A percentile compares a stretch with the other conserved stretches of the same genome.
phyloP scores from a whole-genome alignment of 2,329 filamentous ascomycete genomes.

The Rhinocladiella similis region DNA sequence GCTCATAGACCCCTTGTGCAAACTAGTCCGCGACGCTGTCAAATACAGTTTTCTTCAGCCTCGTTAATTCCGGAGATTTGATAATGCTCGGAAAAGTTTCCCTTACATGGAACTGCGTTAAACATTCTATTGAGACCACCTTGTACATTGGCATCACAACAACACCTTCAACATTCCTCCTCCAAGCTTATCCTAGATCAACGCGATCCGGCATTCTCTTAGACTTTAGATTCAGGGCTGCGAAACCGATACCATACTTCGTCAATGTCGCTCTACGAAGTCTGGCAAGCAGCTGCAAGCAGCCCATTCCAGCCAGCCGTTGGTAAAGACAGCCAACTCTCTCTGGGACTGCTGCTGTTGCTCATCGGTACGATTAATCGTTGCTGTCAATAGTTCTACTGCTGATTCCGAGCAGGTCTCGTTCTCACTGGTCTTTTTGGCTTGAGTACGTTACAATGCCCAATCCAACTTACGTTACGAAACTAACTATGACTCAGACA shows the following conservation, averaged over 20 bases:
- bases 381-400: slow-evolving; percentile 14
- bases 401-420: slow-evolving; percentile 50
- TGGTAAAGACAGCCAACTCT: slow-evolving; percentile 80
- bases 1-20: too few species aligned
- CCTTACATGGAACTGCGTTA: not conserved
- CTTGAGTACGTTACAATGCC: slow-evolving; percentile 65
- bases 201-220: too few species aligned
- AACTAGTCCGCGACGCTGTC: too few species aligned
- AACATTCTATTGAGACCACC: not conserved
- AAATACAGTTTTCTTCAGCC: too few species aligned
- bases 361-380: slow-evolving; percentile 55
- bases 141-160: not conserved
- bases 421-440: slow-evolving; percentile 77
- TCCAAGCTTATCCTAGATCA: too few species aligned
- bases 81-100: not conserved
- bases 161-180: not conserved
- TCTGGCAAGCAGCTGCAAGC: slow-evolving; percentile 91
- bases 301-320: slow-evolving; percentile 80
- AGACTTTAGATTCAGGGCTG: not conserved
- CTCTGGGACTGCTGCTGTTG: slow-evolving; percentile 74
- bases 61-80: too few species aligned
- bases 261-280: slow-evolving; percentile 71
- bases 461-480: not conserved
- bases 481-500: slow-evolving; percentile 57
- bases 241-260: not conserved